Percentiles rank a stretch among this genome's conserved stretches.
Conservation (phyloP, 495 filamentous ascomycete genomes). For the Tuber melanosporum region DNA sequence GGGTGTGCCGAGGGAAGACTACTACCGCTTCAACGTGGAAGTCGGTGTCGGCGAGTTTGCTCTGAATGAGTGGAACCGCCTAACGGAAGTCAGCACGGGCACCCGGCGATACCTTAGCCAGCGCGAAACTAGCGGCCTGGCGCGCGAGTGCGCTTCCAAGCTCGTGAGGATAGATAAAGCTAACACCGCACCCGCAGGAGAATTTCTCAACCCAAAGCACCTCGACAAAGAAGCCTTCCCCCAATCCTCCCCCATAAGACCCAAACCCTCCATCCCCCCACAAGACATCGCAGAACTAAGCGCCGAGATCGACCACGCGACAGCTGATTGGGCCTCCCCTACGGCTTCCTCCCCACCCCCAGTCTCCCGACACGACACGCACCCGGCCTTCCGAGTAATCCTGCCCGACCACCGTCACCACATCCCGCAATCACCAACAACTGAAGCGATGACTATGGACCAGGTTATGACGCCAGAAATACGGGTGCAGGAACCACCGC, state of each 20-base stretch:
- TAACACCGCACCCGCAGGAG: background rate
- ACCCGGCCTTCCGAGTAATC: background rate
- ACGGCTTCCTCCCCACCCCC: background rate
- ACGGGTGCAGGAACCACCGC: slow-evolving; percentile 6
- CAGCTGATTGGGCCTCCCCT: background rate
- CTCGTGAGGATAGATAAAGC: slow-evolving; percentile 25
- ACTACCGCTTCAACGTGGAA: slow-evolving; percentile 95
- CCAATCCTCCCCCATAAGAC: background rate
- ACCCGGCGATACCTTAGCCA: slow-evolving; percentile 76
- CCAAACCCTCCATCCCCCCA: background rate
- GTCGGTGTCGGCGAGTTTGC: slow-evolving; percentile 96
- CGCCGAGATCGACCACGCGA: background rate
- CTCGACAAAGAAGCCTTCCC: background rate
- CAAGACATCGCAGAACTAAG: slow-evolving; percentile 2
- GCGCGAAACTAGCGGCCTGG: slow-evolving; percentile 47
- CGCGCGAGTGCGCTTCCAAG: slow-evolving; percentile 35
- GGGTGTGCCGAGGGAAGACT: slow-evolving; percentile 79
- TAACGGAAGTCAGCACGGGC: slow-evolving; percentile 87
- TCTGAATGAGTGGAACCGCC: slow-evolving; percentile 95
- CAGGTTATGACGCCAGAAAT: background rate
- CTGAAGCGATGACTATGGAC: background rate
- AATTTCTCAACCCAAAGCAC: background rate
- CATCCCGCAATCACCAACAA: background rate
- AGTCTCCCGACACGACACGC: background rate
- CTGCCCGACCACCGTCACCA: slow-evolving; percentile 24